Conservation (phyloP, 2,329 filamentous ascomycete species). For the Fusarium cyanostomum region DNA sequence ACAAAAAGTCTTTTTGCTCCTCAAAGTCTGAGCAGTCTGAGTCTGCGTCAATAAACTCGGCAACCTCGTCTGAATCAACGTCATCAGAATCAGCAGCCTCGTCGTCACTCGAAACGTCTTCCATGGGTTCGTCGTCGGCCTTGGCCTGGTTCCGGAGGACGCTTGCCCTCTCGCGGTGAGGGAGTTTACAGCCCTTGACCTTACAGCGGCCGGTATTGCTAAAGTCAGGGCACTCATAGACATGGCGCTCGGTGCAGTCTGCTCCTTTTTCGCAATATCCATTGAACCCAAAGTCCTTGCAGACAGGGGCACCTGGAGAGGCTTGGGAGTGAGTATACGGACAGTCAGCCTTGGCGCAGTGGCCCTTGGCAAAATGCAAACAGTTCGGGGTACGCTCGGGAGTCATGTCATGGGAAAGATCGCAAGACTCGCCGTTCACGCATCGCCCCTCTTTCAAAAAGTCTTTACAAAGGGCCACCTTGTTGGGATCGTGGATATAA, state of each 20-base stretch:
- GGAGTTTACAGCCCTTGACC: conserved; percentile 82
- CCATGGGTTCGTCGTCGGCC: conserved; percentile 65
- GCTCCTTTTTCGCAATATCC: conserved; percentile 90
- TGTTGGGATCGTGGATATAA: conserved; percentile 84
- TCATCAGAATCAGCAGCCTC: conserved; percentile 78
- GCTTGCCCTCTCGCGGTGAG: conserved; percentile 88
- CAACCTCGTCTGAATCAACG: conserved; percentile 79
- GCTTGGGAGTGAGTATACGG: conserved; percentile 87
- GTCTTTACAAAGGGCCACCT: conserved; percentile 90
- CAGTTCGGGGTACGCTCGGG: conserved; percentile 88
- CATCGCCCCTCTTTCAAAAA: conserved; percentile 84
- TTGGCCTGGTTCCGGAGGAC: conserved; percentile 74
- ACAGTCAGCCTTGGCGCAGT: conserved; percentile 87
- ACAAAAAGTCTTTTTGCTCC: conserved; percentile 68
- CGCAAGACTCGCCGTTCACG: conserved; percentile 79
- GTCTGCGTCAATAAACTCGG: conserved; percentile 70
- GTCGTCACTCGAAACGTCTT: conserved; percentile 82
- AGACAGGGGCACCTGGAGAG: conserved; percentile 80
- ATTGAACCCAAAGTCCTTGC: conserved; percentile 82
- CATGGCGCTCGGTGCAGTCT: conserved; percentile 82
- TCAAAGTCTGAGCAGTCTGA: conserved; percentile 64
- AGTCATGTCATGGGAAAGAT: conserved; percentile 87
- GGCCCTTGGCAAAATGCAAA: conserved; percentile 88
- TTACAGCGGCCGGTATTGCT: conserved; percentile 89
- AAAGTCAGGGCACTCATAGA: conserved; percentile 94